Evolutionary conservation across 2,329 filamentous ascomycete species (phyloP).

Genomic region (Fusarium euwallaceae): DNA sequence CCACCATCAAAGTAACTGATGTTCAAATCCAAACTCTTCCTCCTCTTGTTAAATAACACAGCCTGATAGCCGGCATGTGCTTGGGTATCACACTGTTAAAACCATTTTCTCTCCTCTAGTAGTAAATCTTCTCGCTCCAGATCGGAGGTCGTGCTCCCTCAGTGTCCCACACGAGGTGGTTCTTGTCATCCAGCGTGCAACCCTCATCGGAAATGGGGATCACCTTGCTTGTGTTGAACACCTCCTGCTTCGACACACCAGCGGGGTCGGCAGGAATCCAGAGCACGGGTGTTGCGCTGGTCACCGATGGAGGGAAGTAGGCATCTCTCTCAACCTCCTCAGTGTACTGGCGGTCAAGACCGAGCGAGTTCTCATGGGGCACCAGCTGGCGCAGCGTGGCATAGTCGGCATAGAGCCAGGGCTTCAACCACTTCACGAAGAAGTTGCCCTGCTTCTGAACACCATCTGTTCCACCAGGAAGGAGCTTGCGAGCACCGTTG

Average conservation of each 20-base stretch:
- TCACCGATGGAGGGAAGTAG: constrained; percentile 80
- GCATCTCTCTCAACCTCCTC: constrained; percentile 74
- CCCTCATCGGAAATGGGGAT: constrained; percentile 81
- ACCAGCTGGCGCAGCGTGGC: constrained; percentile 77
- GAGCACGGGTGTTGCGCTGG: constrained; percentile 70
- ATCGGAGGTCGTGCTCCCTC: constrained; percentile 59
- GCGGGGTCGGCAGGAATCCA: constrained; percentile 82
- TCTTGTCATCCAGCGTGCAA: constrained; percentile 76
- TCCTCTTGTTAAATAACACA: constrained; percentile 31
- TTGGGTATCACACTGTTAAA: constrained; percentile 45
- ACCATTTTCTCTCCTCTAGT: constrained; percentile 48
- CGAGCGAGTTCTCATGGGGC: constrained; percentile 65
- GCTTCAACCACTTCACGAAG: constrained; percentile 75
- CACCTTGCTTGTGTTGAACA: constrained; percentile 74
- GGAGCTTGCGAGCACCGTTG: constrained; percentile 39
- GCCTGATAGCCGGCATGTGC: constrained; percentile 39
- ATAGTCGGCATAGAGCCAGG: constrained; percentile 82
- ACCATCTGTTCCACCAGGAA: constrained; percentile 37
- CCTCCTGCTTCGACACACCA: constrained; percentile 79
- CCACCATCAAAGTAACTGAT: background rate
- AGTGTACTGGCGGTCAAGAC: constrained; percentile 69
- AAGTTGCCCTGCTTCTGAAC: constrained; percentile 64
- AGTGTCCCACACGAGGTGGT: constrained; percentile 58
- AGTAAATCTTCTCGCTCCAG: constrained; percentile 60
- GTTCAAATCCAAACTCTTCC: constrained; percentile 1